phyloP scores from a whole-genome alignment of 2,329 filamentous ascomycete genomes.

The Xylariaceae sp. region DNA sequence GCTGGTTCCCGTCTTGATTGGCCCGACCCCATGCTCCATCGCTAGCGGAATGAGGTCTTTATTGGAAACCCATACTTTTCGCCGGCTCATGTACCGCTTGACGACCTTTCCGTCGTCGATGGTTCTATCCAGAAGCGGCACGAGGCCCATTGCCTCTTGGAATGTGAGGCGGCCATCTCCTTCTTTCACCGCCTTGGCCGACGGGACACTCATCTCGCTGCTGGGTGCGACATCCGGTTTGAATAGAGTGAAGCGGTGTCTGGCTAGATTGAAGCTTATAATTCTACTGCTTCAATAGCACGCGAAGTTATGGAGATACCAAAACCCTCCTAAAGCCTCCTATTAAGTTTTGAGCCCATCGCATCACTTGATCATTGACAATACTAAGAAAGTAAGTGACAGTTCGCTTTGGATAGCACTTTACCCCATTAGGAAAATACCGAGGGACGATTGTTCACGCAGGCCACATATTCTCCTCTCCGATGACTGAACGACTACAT shows the following conservation, averaged over 20 bases:
- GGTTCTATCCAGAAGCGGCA: constrained; percentile 37
- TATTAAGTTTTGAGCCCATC: no score
- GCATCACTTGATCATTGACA: no score
- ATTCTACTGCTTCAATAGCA: no score
- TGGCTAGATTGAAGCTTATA: not conserved
- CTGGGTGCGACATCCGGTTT: not conserved
- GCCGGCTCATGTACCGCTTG: constrained; percentile 45
- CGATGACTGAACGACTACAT: no score
- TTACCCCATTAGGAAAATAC: constrained; percentile 6
- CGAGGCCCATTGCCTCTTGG: constrained; percentile 45
- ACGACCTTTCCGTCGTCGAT: constrained; percentile 21
- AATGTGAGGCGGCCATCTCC: constrained; percentile 39
- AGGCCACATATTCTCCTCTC: not conserved
- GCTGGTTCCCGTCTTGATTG: constrained; percentile 18
- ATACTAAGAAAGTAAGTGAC: no score
- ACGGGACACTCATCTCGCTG: constrained; percentile 17
- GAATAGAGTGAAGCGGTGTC: not conserved
- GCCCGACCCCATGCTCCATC: not conserved
- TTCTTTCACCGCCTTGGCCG: constrained; percentile 15
- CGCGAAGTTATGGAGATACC: no score
- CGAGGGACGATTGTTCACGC: constrained; percentile 7
- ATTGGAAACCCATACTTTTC: constrained; percentile 43
- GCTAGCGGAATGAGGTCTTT: constrained; percentile 34
- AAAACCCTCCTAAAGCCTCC: no score
- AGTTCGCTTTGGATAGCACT: not conserved